These are phyloP conservation scores for Phytophthora quininea DNA, from an alignment of 352 stramenopile species.

Conservation along the genomic window DNA sequence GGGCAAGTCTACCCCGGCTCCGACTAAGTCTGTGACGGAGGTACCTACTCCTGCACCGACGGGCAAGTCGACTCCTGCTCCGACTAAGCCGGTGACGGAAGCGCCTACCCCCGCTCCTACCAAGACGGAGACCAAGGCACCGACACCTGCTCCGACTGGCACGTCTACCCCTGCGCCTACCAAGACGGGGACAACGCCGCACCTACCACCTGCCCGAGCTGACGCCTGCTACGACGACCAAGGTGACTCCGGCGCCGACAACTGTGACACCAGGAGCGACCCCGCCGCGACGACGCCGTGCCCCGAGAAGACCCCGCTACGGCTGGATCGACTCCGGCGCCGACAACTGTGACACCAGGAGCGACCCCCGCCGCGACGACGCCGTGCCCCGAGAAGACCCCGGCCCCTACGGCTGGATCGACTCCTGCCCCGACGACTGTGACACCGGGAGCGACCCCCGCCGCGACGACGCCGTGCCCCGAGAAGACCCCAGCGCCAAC, in stretches of 20 bases:
- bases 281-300: slow-evolving; percentile 10
- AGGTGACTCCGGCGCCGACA: slow-evolving; percentile 14
- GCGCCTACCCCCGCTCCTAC: slow-evolving; percentile 16
- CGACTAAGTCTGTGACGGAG: slow-evolving; percentile 27
- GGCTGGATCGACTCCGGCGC: slow-evolving; percentile 16
- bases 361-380: slow-evolving; percentile 13
- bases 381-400: slow-evolving; percentile 27
- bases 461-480: slow-evolving; percentile 11
- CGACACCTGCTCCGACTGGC: slow-evolving; percentile 21
- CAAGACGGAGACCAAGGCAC: slow-evolving; percentile 12
- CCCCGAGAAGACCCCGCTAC: slow-evolving; percentile 36
- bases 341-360: neutral
- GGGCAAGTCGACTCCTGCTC: slow-evolving; percentile 9
- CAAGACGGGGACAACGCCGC: slow-evolving; percentile 4
- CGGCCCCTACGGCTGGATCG: slow-evolving; percentile 27
- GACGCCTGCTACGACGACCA: slow-evolving; percentile 30
- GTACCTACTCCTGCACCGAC: slow-evolving; percentile 13
- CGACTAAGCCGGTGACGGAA: slow-evolving; percentile 7
- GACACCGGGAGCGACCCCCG: neutral
- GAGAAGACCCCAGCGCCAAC: slow-evolving; percentile 12
- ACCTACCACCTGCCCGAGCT: slow-evolving; percentile 11
- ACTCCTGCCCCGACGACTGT: slow-evolving; percentile 7
- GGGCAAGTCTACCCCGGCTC: slow-evolving; percentile 19
- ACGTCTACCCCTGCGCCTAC: slow-evolving; percentile 24
- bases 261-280: neutral